phyloP scores from a whole-genome alignment of 1,284 basidiomycete genomes.

The Rhodotorula sp. region DNA sequence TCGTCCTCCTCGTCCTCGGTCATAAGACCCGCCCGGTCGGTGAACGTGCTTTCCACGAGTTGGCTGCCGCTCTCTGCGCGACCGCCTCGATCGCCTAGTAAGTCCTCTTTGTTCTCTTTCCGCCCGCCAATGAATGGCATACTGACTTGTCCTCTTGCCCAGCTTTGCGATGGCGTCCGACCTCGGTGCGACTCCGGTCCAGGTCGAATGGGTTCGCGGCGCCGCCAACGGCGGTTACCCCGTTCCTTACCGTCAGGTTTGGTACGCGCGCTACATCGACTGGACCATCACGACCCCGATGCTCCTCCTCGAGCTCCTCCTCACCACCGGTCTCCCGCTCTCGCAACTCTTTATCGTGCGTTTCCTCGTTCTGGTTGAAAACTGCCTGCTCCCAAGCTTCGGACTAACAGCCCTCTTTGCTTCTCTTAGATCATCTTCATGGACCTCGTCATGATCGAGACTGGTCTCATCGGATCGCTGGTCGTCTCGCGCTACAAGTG shows the following conservation, averaged over 20 bases:
- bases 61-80: slow-evolving; percentile 44
- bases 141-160: not conserved
- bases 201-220: slow-evolving; percentile 55
- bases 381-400: slow-evolving; percentile 50
- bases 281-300: slow-evolving; percentile 60
- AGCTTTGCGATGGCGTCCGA: slow-evolving; percentile 62
- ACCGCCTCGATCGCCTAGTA: slow-evolving; percentile 47
- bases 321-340: slow-evolving; percentile 58
- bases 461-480: slow-evolving; percentile 59
- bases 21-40: slow-evolving; percentile 52
- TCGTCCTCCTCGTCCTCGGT: slow-evolving; percentile 49
- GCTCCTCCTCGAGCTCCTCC: slow-evolving; percentile 58
- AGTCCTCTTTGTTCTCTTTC: too few species aligned
- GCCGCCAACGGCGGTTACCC: slow-evolving; percentile 3
- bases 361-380: slow-evolving; percentile 47
- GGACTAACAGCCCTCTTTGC: too few species aligned
- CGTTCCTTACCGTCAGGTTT: not conserved
- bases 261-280: slow-evolving; percentile 59
- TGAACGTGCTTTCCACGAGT: slow-evolving; percentile 56
- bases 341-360: slow-evolving; percentile 58
- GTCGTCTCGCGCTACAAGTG: slow-evolving; percentile 58
- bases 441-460: slow-evolving; percentile 54
- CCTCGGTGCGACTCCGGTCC: slow-evolving; percentile 58
- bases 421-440: slow-evolving; percentile 52
- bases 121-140: too few species aligned